These are phyloP conservation scores for Echites panduratus DNA, from an alignment of 257 asterid species.

Conservation along the genomic window DNA sequence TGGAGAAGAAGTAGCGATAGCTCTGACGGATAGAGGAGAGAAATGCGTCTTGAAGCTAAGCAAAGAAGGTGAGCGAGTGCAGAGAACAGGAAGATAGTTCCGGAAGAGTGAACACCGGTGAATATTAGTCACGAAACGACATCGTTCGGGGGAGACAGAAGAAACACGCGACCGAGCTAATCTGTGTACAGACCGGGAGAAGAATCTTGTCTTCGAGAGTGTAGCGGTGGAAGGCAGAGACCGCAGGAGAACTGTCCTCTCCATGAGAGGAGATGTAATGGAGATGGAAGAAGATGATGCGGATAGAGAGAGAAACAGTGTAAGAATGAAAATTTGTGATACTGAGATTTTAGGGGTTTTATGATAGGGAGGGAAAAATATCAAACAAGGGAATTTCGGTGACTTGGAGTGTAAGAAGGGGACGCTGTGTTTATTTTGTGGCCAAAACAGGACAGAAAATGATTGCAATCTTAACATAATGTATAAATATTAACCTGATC, in stretches of 20 bases:
- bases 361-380: conserved; percentile 19
- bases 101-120: conserved; percentile 42
- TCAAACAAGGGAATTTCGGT: not conserved
- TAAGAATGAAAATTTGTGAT: too few relatives aligned
- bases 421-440: not conserved
- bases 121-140: conserved; percentile 40
- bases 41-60: conserved; percentile 36
- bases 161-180: conserved; percentile 25
- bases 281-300: conserved; percentile 10
- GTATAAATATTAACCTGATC: too few relatives aligned
- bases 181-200: conserved; percentile 57
- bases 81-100: conserved; percentile 37
- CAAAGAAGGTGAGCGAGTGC: conserved; percentile 40
- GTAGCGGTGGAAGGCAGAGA: conserved; percentile 53
- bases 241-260: conserved; percentile 66
- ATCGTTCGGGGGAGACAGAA: conserved; percentile 35
- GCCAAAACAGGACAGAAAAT: not conserved
- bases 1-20: conserved; percentile 63
- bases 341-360: conserved; percentile 18
- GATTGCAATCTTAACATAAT: too few relatives aligned
- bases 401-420: conserved; percentile 31
- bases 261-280: conserved; percentile 41
- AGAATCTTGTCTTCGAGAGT: conserved; percentile 49
- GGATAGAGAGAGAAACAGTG: not conserved
- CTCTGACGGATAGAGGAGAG: conserved; percentile 49